These are phyloP conservation scores for Cornus controversa DNA, from an alignment of 148 eudicot species.

Conservation along the genomic window DNA sequence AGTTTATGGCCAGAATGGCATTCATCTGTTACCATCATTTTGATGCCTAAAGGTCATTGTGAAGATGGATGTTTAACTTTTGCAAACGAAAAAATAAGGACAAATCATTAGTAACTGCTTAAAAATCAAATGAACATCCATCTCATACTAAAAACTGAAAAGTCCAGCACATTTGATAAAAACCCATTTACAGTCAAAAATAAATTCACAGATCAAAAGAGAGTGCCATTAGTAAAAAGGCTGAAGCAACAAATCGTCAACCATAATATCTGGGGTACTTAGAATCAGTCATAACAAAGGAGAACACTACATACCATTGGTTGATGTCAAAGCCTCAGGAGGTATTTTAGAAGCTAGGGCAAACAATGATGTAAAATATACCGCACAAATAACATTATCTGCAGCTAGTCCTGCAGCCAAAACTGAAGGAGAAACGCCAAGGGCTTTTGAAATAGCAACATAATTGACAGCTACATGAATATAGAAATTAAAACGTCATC, in stretches of 20 bases:
- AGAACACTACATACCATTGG: slow-evolving; percentile 44
- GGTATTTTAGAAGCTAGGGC: slow-evolving; percentile 81
- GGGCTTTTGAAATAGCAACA: slow-evolving; percentile 80
- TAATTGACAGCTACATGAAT: slow-evolving; percentile 80
- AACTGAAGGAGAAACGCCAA: slow-evolving; percentile 80
- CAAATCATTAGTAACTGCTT: no score
- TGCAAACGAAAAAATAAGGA: neutral
- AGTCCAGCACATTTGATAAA: neutral
- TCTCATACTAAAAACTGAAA: neutral
- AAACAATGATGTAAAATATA: slow-evolving; percentile 74
- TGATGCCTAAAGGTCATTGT: neutral
- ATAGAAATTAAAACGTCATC: slow-evolving; percentile 17
- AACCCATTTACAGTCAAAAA: neutral
- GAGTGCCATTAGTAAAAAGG: neutral
- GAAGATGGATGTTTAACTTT: neutral
- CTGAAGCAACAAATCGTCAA: neutral
- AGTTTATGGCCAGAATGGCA: neutral
- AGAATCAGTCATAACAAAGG: neutral
- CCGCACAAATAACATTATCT: slow-evolving; percentile 91
- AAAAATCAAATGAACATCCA: neutral
- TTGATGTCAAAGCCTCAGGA: slow-evolving; percentile 52
- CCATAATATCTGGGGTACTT: neutral
- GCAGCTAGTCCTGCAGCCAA: slow-evolving; percentile 93
- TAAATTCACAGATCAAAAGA: neutral
- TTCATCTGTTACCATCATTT: neutral